Base-by-base conservation (phyloP, 2,329 filamentous ascomycete species). In the Curvularia hawaiiensis region DNA sequence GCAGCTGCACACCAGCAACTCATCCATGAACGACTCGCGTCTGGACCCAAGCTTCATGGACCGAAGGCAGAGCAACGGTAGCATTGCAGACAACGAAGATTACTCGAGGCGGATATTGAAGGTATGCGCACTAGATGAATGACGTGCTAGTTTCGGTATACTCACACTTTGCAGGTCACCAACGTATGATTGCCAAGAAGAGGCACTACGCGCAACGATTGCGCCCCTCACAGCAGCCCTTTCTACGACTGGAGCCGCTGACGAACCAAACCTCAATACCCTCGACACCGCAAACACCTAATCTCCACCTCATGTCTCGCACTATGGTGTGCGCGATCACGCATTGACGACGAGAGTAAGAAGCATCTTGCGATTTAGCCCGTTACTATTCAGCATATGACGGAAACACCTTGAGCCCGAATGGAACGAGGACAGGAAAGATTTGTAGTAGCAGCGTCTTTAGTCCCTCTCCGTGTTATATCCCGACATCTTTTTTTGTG, bases 61-160 rank as follows among this genome's bases (percentile, higher is more conserved):
- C 57, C 85, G 92, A 73, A 87, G 93, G 77, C 85, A 94, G 80
- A 97, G 94, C 79, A 91, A 95, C 71, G 94, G 94, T 67, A 97
- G 93, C 78, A 97, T 98, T 77, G 94, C 93, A 51, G 94, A 98
- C 77, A 96, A 97, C 79, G 88, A 96, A 79, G 94, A 98, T 77
- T 98, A 97, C 80, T 97, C 94, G 62, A 88, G 94, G 79, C 90
- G 91, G 79, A 97, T 98, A 78, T 85, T 98, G 73, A 91, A 96
- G 87, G 94, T 96, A 84, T 54, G 55, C 47, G 7, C 22, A 18
- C 12, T 30, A 31, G 50, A 20, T 16, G 46, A 52, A 22, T 35
- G n/a, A 33, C 22, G 6, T 6, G 12, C 20, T 22, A 39, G n/a
- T 20, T 30, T 6, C 20, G 22, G 7, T 12, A 26, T 47, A 56